phyloP scores from a whole-genome alignment of 106 monocot genomes.

The Triglochin maritima region DNA sequence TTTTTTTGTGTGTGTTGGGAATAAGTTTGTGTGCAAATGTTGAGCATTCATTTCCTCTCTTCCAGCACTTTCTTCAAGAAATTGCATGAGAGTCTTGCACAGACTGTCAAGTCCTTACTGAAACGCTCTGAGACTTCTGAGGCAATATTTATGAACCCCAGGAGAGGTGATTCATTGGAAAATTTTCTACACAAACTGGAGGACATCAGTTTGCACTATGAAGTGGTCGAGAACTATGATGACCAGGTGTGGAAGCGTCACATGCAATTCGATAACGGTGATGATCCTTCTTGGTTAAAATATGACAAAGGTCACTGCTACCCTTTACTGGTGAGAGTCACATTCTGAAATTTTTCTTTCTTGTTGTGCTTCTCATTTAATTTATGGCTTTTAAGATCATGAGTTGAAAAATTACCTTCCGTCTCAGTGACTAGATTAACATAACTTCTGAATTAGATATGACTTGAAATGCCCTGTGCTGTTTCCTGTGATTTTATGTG shows the following conservation, averaged over 20 bases:
- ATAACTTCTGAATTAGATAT: no score
- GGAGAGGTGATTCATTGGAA: conserved; percentile 79
- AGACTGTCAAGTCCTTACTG: conserved; percentile 49
- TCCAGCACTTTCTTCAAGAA: conserved; percentile 93
- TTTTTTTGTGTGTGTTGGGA: no score
- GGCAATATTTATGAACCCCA: conserved; percentile 74
- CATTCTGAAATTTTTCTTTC: conserved; percentile 2
- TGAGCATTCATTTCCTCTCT: no score
- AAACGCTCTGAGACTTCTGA: conserved; percentile 52
- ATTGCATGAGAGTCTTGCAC: conserved; percentile 73
- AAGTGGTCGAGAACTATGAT: conserved; percentile 76
- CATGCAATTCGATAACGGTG: conserved; percentile 38
- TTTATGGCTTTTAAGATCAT: no score
- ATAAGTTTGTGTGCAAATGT: no score
- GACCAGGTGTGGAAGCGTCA: conserved; percentile 53
- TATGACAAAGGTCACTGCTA: conserved; percentile 86
- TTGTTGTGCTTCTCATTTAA: background rate
- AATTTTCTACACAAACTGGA: conserved; percentile 49
- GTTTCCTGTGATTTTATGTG: no score
- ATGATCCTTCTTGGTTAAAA: conserved; percentile 55
- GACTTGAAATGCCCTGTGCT: no score
- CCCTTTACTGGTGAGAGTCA: conserved; percentile 58
- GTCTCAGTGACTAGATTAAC: no score
- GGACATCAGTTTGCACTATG: conserved; percentile 39
- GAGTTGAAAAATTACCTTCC: no score